Evolutionary conservation across 1,284 basidiomycete species (phyloP).

Genomic region (Trichosporon ovoides): DNA sequence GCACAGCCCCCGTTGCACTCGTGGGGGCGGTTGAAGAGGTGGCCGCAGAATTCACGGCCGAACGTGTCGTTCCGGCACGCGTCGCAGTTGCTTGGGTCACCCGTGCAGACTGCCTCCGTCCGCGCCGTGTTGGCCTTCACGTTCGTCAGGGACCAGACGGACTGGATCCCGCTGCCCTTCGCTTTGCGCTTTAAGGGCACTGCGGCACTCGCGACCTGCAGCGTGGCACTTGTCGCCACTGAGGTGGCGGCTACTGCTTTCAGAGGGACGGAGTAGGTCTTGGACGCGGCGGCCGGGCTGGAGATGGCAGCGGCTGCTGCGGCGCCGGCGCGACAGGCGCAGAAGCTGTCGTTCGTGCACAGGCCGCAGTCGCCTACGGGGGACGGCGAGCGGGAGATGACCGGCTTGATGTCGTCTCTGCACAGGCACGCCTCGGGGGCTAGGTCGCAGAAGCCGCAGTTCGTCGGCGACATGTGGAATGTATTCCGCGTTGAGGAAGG

Average conservation of each 20-base stretch:
- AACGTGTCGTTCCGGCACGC: conserved; percentile 47
- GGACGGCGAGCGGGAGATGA: conserved; percentile 26
- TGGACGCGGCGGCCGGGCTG: not conserved
- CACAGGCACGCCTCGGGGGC: conserved; percentile 41
- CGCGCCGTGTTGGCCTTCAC: conserved; percentile 14
- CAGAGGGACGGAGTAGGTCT: not conserved
- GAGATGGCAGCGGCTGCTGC: conserved; percentile 3
- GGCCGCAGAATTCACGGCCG: conserved; percentile 75
- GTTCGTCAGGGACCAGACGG: conserved; percentile 33
- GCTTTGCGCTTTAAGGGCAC: conserved; percentile 19
- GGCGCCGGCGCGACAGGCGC: conserved; percentile 34
- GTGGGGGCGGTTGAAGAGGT: conserved; percentile 51
- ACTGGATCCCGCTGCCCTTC: conserved; percentile 17
- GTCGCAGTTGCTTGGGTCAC: conserved; percentile 48
- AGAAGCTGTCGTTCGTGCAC: conserved; percentile 41
- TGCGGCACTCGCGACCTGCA: conserved; percentile 5
- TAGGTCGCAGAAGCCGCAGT: conserved; percentile 38
- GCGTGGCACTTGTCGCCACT: not conserved
- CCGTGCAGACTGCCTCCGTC: conserved; percentile 44
- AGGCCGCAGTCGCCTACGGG: conserved; percentile 33
- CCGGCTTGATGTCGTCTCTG: conserved; percentile 31
- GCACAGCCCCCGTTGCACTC: conserved; percentile 10
- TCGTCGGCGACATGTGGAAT: conserved; percentile 5
- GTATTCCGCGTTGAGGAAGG: not conserved
- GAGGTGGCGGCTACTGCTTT: not conserved